Evolutionary conservation across 2,329 filamentous ascomycete species (phyloP).

Genomic region (Neopestalotiopsis rosae): DNA sequence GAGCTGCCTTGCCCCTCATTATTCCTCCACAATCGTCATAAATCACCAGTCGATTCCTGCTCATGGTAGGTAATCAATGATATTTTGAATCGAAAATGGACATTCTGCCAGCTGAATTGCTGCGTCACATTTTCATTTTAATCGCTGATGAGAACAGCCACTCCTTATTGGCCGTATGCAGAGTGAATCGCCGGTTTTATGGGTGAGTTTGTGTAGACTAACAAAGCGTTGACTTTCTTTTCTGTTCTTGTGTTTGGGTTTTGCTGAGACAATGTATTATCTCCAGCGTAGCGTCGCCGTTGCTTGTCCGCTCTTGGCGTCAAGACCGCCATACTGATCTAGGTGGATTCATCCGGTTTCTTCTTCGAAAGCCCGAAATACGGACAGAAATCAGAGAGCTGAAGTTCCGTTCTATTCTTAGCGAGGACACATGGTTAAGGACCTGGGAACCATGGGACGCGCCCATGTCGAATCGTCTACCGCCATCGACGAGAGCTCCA

Average conservation of each 20-base stretch:
- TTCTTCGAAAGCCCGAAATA: conserved; percentile 5
- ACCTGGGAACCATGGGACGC: background rate
- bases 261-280: background rate
- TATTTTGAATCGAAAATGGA: background rate
- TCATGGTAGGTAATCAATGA: too few relatives aligned
- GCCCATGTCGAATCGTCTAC: background rate
- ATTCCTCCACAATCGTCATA: too few relatives aligned
- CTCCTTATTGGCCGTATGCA: background rate
- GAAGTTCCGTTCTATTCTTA: conserved; percentile 4
- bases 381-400: conserved; percentile 6
- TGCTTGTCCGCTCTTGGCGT: conserved; percentile 8
- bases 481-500: background rate
- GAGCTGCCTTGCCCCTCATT: too few relatives aligned
- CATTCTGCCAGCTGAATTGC: background rate
- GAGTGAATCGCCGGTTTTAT: background rate
- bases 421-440: conserved; percentile 1
- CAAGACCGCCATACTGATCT: background rate
- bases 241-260: background rate
- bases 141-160: background rate
- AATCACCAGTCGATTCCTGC: too few relatives aligned
- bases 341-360: background rate
- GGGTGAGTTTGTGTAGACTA: background rate
- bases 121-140: background rate
- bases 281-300: background rate
- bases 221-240: too few relatives aligned